Percentiles rank a stretch among this genome's conserved stretches.
Conservation (phyloP, 805 yeast species). For the Candida krabiensis region DNA sequence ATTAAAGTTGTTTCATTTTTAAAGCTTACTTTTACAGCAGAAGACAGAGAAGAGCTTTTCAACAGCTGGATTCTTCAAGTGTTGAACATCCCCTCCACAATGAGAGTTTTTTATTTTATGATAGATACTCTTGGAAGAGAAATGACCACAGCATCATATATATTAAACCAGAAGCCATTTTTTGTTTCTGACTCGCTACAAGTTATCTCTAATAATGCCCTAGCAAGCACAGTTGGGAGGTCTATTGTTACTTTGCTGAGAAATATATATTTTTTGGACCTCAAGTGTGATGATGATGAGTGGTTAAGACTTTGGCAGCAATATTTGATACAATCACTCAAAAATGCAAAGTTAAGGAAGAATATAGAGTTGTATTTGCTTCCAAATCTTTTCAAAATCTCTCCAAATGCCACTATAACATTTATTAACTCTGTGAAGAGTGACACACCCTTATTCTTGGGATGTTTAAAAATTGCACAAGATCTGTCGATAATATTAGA, state of each 20-base stretch:
- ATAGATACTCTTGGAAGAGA: slow-evolving; percentile 57
- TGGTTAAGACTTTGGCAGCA: slow-evolving; percentile 59
- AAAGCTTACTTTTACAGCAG: slow-evolving; percentile 11
- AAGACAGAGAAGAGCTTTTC: slow-evolving; percentile 26
- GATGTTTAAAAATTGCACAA: slow-evolving; percentile 64
- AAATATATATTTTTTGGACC: slow-evolving; percentile 28
- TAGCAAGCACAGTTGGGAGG: slow-evolving; percentile 70
- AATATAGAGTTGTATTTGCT: slow-evolving; percentile 60
- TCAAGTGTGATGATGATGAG: slow-evolving; percentile 18
- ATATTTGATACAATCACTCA: slow-evolving; percentile 37
- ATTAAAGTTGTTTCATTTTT: slow-evolving; percentile 47
- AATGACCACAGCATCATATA: slow-evolving; percentile 37
- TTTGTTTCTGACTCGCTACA: slow-evolving; percentile 49
- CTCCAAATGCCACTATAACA: slow-evolving; percentile 37
- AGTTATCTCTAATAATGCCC: slow-evolving; percentile 53
- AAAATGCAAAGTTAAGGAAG: slow-evolving; percentile 33
- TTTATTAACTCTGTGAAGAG: slow-evolving; percentile 27
- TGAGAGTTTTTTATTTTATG: slow-evolving; percentile 62
- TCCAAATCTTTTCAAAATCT: slow-evolving; percentile 59
- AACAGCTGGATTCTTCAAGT: slow-evolving; percentile 47
- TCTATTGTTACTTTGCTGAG: slow-evolving; percentile 44
- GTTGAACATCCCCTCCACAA: slow-evolving; percentile 45
- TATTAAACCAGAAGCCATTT: slow-evolving; percentile 44
- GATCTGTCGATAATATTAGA: slow-evolving; percentile 52
- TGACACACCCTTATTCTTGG: slow-evolving; percentile 44